Base-by-base conservation (phyloP, 768 basidiomycete genomes). In the Obba rivulosa region DNA sequence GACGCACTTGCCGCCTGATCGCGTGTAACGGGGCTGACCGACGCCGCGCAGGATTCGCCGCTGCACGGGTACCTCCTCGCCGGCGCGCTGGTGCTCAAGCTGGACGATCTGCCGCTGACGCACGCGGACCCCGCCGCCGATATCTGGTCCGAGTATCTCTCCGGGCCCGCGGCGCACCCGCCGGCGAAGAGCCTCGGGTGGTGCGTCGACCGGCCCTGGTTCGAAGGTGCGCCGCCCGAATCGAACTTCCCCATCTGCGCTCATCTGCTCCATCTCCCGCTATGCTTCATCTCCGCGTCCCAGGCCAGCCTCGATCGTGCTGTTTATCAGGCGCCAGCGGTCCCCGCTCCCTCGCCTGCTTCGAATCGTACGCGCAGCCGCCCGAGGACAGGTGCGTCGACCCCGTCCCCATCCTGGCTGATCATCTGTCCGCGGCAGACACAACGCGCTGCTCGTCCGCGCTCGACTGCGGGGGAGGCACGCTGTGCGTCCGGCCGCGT, bases 51-150 rank as follows among this genome's bases (percentile, higher is more conserved):
- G 83, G 69, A 68, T 39, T 91, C 90, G 0, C 77, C 83, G 11
- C 63, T 93, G 36, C 62, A 66, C n/a, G 62, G 60, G 1, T 73
- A 87, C 58, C 65, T 92, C 14, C 67, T 69, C 1, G 56, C 70
- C 10, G 85, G 85, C 5, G 69, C 79, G 2, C 56, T 91, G 4
- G 71, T 93, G 42, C 81, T 78, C 3, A 66, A 71, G 39, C 57
- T 92, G 18, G 86, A 92, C 51, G 91, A 92, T 62, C 63, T 66
- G 1, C 41, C 66, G 0, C 67, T 91, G 31, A 69, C 55, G 42
- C 28, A 58, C 14, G 39, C 44, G 41, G 53, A 34, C 52, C 60
- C 43, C 28, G 54, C 34, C 16, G 51, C 63, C 20, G 67, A 77
- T 55, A 49, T 60, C 0, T 84, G 85, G 87, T 61, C 63, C 17